Evolutionary conservation across 371 early-diverging fungal species (phyloP), one percentile per base, ranked within the genome.

Genomic region (Mortierella sp.): DNA sequence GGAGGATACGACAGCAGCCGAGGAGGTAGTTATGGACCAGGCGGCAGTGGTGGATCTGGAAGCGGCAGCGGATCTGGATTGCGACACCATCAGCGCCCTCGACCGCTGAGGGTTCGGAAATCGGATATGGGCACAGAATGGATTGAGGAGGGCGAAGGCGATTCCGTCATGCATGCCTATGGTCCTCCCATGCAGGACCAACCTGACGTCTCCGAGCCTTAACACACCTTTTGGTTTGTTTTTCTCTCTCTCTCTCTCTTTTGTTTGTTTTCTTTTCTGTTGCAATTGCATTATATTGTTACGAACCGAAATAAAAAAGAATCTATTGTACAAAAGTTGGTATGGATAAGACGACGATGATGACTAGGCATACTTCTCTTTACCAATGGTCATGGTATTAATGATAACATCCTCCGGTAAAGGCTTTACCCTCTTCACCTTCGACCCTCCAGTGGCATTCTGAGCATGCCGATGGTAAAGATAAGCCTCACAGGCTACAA

Each of bases 91-190:
- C 79, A 68, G 10, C 68, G 77, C 1, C 70, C 82, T 18, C 70
- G 76, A 29, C 82, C 82, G 3, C 24, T 82, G 41, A 79, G 86
- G 16, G 86, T 86, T 8, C 82, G 86, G 27, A 86, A 86, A 29
- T 86, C 86, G 38, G 86, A 82, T 21, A 79, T 68, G 71, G 86
- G 82, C 7, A 86, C 86, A 21, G 86, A 86, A 35, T 86, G 86
- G 86, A 82, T 86, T 6, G 86, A 86, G 12, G 86, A 82, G 46
- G 76, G 75, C 16, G 75, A 43, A 0, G 54, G 63, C 27, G 79
- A 78, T 24, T 74, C 75, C 21, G 81, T 81, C 65, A 77, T 81
- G 65, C 81, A 78, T 14, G 84, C 84, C 12, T 84, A 84, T 73
- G 84, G 84, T 10, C 84, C 84, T 3, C 77, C 74, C 27, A 77